These are phyloP conservation scores for Myxozyma neotropica DNA, from an alignment of 805 yeast species.

Conservation along the genomic window DNA sequence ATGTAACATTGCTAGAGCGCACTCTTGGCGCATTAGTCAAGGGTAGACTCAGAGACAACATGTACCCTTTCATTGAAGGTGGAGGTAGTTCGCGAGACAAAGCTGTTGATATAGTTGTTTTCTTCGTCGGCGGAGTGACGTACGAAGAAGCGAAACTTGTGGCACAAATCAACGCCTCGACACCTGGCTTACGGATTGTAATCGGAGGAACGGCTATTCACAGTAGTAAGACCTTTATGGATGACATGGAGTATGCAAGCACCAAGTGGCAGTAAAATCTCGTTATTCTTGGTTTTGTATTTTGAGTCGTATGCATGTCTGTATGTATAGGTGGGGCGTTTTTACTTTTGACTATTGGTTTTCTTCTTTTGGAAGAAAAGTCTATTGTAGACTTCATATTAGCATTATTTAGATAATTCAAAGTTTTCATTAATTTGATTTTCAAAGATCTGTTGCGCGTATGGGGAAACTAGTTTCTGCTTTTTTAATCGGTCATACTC, in stretches of 20 bases:
- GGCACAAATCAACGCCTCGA: conserved; percentile 62
- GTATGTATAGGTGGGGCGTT: background rate
- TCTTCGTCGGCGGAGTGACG: conserved; percentile 81
- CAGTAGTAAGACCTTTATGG: conserved; percentile 50
- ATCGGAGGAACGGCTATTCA: conserved; percentile 78
- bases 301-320: background rate
- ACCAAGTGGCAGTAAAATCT: conserved; percentile 43
- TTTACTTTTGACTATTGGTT: background rate
- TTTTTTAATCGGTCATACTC: too few relatives aligned
- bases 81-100: conserved; percentile 41
- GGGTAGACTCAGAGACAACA: conserved; percentile 46
- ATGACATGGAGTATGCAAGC: conserved; percentile 45
- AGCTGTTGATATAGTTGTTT: conserved; percentile 46
- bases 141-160: conserved; percentile 88
- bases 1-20: conserved; percentile 68
- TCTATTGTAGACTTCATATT: too few relatives aligned
- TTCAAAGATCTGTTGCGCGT: background rate
- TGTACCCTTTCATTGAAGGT: conserved; percentile 52
- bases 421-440: background rate
- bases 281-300: background rate
- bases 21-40: conserved; percentile 48
- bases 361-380: too few relatives aligned
- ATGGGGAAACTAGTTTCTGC: background rate
- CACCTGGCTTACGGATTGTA: conserved; percentile 61
- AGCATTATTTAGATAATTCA: background rate